phyloP scores from a whole-genome alignment of 768 basidiomycete genomes.

The Rickenella mellea region DNA sequence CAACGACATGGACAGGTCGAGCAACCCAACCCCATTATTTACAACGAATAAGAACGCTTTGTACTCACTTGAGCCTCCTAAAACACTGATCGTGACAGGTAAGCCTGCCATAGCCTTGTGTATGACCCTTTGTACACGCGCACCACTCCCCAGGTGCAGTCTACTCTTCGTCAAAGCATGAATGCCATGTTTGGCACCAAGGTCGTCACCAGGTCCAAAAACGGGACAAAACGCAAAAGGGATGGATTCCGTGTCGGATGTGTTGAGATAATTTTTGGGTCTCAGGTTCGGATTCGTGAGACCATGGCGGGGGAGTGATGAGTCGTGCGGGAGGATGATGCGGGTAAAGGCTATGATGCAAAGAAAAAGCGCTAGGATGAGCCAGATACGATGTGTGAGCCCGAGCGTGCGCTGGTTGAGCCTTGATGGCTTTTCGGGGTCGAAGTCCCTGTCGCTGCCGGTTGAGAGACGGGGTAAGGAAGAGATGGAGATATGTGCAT shows the following conservation, averaged over 20 bases:
- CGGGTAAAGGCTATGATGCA: slow-evolving; percentile 48
- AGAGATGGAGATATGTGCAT: slow-evolving; percentile 54
- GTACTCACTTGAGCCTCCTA: slow-evolving; percentile 86
- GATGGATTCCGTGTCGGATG: slow-evolving; percentile 34
- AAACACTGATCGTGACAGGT: slow-evolving; percentile 81
- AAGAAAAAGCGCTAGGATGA: slow-evolving; percentile 43
- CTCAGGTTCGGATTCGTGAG: slow-evolving; percentile 34
- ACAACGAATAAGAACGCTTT: too few species aligned
- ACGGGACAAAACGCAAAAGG: slow-evolving; percentile 92
- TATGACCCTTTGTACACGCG: slow-evolving; percentile 72
- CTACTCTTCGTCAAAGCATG: slow-evolving; percentile 64
- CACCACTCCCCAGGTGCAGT: slow-evolving; percentile 71
- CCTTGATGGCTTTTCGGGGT: slow-evolving; percentile 39
- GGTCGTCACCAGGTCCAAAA: slow-evolving; percentile 72
- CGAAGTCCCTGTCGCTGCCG: slow-evolving; percentile 33
- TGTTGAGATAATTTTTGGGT: slow-evolving; percentile 80
- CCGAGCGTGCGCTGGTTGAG: slow-evolving; percentile 49
- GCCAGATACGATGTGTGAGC: slow-evolving; percentile 63
- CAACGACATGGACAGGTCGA: not conserved
- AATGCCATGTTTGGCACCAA: slow-evolving; percentile 73
- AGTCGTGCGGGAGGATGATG: slow-evolving; percentile 35
- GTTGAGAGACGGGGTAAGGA: slow-evolving; percentile 31
- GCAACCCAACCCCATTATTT: too few species aligned
- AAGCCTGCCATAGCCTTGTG: slow-evolving; percentile 77
- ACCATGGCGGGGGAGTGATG: slow-evolving; percentile 16